Evolutionary conservation across 2,329 filamentous ascomycete species (phyloP).

Genomic region (Cladobotryum protrusum): DNA sequence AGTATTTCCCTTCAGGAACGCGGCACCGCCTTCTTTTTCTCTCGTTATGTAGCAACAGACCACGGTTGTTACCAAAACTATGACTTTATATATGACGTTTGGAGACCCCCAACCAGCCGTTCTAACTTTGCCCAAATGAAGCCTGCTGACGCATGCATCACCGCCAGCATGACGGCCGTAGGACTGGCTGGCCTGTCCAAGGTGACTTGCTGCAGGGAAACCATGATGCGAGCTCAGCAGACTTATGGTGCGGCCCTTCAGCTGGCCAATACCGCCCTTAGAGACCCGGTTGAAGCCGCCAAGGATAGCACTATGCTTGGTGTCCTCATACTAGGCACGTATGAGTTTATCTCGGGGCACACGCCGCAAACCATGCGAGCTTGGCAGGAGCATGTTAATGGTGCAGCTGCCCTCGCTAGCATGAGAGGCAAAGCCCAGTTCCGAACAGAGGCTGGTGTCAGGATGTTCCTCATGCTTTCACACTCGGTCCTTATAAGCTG

Average conservation of each 20-base stretch:
- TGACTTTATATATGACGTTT: constrained; percentile 47
- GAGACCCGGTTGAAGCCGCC: constrained; percentile 35
- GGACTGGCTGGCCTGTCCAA: constrained; percentile 47
- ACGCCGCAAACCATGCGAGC: constrained; percentile 41
- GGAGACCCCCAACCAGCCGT: constrained; percentile 37
- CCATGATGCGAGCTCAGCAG: constrained; percentile 42
- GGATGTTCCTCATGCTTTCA: constrained; percentile 50
- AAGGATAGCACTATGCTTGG: constrained; percentile 48
- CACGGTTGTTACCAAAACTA: constrained; percentile 45
- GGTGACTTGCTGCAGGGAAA: constrained; percentile 33
- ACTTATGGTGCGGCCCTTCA: constrained; percentile 46
- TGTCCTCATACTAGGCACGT: constrained; percentile 48
- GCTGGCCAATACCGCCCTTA: constrained; percentile 45
- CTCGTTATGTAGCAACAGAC: constrained; percentile 43
- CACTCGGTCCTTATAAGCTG: constrained; percentile 47
- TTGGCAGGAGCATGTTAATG: constrained; percentile 49
- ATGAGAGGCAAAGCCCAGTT: constrained; percentile 45
- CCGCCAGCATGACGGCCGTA: constrained; percentile 49
- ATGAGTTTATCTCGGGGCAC: constrained; percentile 46
- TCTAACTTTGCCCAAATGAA: constrained; percentile 25
- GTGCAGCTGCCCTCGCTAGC: constrained; percentile 44
- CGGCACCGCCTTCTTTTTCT: constrained; percentile 45
- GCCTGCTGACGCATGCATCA: constrained; percentile 27
- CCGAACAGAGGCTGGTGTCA: constrained; percentile 36
- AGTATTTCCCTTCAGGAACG: constrained; percentile 33